These are phyloP conservation scores for Pluteus cervinus DNA, from an alignment of 768 basidiomycete species.

Conservation along the genomic window DNA sequence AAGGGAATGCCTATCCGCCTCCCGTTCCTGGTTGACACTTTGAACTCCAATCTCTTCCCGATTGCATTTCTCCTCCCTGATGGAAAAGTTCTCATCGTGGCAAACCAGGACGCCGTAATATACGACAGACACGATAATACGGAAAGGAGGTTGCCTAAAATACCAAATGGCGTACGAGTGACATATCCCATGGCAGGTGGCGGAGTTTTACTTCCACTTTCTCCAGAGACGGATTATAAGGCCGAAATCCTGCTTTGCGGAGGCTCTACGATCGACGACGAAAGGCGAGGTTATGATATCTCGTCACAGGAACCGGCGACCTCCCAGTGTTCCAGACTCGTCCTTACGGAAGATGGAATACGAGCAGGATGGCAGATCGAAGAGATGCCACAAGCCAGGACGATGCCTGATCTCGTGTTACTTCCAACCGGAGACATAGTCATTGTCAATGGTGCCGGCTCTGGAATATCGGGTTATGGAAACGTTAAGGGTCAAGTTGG, in stretches of 20 bases:
- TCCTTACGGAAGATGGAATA: conserved; percentile 61
- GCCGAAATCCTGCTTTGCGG: conserved; percentile 76
- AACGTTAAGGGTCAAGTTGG: conserved; percentile 69
- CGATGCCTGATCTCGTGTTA: conserved; percentile 78
- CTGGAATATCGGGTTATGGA: conserved; percentile 74
- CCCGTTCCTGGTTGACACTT: conserved; percentile 60
- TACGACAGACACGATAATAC: conserved; percentile 67
- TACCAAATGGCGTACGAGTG: conserved; percentile 75
- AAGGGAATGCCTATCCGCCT: conserved; percentile 63
- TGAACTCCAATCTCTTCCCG: conserved; percentile 81
- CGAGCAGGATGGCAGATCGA: conserved; percentile 68
- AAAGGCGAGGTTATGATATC: conserved; percentile 50
- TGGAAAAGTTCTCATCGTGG: conserved; percentile 67
- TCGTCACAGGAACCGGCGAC: conserved; percentile 73
- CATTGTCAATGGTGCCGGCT: conserved; percentile 70
- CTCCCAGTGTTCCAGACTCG: conserved; percentile 64
- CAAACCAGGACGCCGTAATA: conserved; percentile 74
- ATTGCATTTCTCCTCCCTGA: conserved; percentile 70
- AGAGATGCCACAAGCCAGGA: conserved; percentile 64
- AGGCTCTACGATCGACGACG: conserved; percentile 63
- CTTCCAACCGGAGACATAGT: conserved; percentile 72
- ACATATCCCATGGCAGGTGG: conserved; percentile 83
- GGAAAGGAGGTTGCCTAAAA: conserved; percentile 54
- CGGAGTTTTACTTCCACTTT: conserved; percentile 66
- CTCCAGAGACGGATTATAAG: conserved; percentile 51